phyloP scores from a whole-genome alignment of 2,329 filamentous ascomycete genomes.

The Chaetomium sp. region DNA sequence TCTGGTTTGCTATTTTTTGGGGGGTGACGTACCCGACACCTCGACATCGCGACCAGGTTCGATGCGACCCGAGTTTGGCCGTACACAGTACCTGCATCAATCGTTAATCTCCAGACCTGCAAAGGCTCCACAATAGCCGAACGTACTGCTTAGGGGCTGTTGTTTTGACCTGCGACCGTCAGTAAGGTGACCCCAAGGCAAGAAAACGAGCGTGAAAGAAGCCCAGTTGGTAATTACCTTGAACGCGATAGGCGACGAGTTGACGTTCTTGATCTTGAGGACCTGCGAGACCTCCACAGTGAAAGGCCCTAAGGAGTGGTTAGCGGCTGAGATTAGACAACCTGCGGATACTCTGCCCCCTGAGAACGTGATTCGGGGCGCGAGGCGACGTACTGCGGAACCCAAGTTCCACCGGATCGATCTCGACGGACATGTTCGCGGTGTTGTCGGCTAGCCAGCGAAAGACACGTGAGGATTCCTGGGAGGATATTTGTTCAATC shows the following conservation, averaged over 20 bases:
- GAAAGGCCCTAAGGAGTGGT: slow-evolving; percentile 50
- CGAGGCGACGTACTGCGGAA: slow-evolving; percentile 69
- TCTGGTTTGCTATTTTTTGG: background rate
- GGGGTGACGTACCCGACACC: slow-evolving; percentile 65
- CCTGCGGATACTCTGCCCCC: no score
- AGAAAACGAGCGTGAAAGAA: slow-evolving; percentile 1
- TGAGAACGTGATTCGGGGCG: background rate
- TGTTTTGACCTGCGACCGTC: slow-evolving; percentile 75
- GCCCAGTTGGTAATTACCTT: slow-evolving; percentile 45
- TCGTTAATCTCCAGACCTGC: slow-evolving; percentile 13
- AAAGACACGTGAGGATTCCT: no score
- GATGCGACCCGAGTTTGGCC: slow-evolving; percentile 93
- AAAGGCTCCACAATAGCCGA: background rate
- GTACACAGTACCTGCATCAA: slow-evolving; percentile 78
- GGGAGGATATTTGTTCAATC: no score
- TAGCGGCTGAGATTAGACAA: slow-evolving; percentile 4
- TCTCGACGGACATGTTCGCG: slow-evolving; percentile 81
- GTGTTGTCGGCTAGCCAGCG: slow-evolving; percentile 5
- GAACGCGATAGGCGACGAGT: slow-evolving; percentile 58
- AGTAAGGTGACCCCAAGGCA: slow-evolving; percentile 20
- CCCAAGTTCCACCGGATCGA: slow-evolving; percentile 83
- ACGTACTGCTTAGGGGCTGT: slow-evolving; percentile 94
- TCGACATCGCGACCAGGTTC: slow-evolving; percentile 85
- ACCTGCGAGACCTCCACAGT: slow-evolving; percentile 59
- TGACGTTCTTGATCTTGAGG: slow-evolving; percentile 59